Evolutionary conservation across 2,329 filamentous ascomycete genomes (phyloP).

Genomic region (Ascochyta viciae-villosae): DNA sequence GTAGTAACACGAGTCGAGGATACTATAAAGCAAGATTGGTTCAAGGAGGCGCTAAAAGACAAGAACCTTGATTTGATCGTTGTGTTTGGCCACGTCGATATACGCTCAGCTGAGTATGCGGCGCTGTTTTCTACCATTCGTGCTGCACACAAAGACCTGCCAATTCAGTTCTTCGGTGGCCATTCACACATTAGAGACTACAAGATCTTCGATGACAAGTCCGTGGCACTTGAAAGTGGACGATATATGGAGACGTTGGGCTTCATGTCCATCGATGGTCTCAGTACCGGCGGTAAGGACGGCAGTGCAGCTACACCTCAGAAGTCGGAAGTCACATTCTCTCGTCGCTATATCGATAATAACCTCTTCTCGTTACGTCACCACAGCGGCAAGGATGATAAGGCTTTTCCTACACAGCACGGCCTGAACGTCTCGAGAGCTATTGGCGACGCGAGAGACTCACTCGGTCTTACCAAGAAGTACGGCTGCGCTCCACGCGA

Average conservation of each 20-base stretch:
- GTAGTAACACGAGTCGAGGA: slow-evolving; percentile 80
- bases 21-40: slow-evolving; percentile 85
- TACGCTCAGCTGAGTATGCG: slow-evolving; percentile 80
- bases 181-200: slow-evolving; percentile 91
- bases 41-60: slow-evolving; percentile 82
- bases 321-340: slow-evolving; percentile 63
- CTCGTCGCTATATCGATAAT: slow-evolving; percentile 89
- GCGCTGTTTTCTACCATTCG: slow-evolving; percentile 81
- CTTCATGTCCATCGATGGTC: slow-evolving; percentile 84
- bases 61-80: slow-evolving; percentile 83
- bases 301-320: slow-evolving; percentile 23
- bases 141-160: slow-evolving; percentile 76
- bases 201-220: slow-evolving; percentile 76
- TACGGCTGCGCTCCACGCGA: slow-evolving; percentile 85
- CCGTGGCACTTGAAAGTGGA: slow-evolving; percentile 83
- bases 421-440: slow-evolving; percentile 74
- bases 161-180: slow-evolving; percentile 91
- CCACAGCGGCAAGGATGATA: slow-evolving; percentile 75
- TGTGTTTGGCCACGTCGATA: slow-evolving; percentile 83
- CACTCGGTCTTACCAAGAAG: slow-evolving; percentile 72
- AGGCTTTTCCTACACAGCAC: slow-evolving; percentile 76
- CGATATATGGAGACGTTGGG: slow-evolving; percentile 95
- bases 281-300: slow-evolving; percentile 54
- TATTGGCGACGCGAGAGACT: slow-evolving; percentile 73
- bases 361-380: slow-evolving; percentile 85